Evolutionary conservation across 139 green algal genomes (phyloP), one percentile per base, ranked within the genome.

Genomic region (Mesotaenium endlicherianum): DNA sequence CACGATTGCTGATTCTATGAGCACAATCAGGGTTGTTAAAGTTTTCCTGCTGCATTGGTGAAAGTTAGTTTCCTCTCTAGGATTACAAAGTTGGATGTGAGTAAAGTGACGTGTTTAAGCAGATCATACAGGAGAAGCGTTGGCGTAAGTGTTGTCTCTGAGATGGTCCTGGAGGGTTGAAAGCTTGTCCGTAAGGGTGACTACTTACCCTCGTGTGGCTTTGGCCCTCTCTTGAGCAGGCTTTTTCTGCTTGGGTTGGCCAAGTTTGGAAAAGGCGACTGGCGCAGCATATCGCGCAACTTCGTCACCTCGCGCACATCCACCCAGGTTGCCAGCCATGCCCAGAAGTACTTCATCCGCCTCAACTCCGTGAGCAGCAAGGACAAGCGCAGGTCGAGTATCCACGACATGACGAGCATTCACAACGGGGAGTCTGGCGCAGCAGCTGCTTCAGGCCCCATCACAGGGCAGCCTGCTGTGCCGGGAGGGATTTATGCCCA

Each of bases 201-300:
- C n/a, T n/a, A n/a, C n/a, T n/a, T n/a, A n/a, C n/a, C n/a, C n/a
- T n/a, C n/a, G n/a, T n/a, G n/a, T n/a, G n/a, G n/a, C n/a, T n/a
- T n/a, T n/a, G n/a, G n/a, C n/a, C n/a, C n/a, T 47, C 64, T 17
- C 36, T n/a, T 67, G 38, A 16, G 2, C 85, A 84, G 87, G 8
- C 88, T 97, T 0, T 98, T 98, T 87, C 83, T 98, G 57, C 88
- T 97, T 82, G 95, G 95, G 0, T 86, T 98, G 43, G 88, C 90
- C 17, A 96, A 97, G 89, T 98, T 95, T 86, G 95, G 95, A 58
- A 98, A 98, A 84, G 95, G 95, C 43, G 95, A 97, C 88, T 98
- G 95, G 95, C 91, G 95, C 16, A 92, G 75, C 88, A 98, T 98
- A 47, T 94, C 91, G 3, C 90, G 95, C 34, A 95, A 96, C 74